Evolutionary conservation across 805 yeast species (phyloP), one percentile per base, ranked within the genome.

Genomic region (Candida easanensis): DNA sequence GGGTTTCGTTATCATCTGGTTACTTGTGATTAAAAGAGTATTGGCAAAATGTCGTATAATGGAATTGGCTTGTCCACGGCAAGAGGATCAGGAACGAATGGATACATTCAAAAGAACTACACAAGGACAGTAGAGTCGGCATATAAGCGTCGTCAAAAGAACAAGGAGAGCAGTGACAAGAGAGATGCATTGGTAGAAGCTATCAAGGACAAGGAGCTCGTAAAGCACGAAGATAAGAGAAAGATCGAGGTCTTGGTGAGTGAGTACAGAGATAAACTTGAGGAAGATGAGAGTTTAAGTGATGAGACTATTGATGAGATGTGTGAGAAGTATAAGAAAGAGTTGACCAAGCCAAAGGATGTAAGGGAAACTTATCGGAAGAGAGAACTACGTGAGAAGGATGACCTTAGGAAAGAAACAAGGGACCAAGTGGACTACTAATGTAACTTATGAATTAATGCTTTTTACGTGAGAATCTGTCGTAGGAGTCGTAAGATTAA

Each of bases 51-150:
- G 82, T 74, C 81, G 13, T 76, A 75, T 53, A 77, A 76, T 53
- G 81, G 82, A 5, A 72, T 79, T 33, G 84, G 84, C 0, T 62
- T 79, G 18, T 69, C 68, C 33, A 72, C 77, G 0, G 76, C 82
- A 0, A 64, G 82, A 50, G 86, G 87, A 0, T 68, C 84, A 0
- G 80, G 82, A 0, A 80, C 87, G 0, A 79, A 82, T 19, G 87
- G 87, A 0, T 69, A 70, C 51, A 71, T 80, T 3, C 82, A 79
- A 51, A 66, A 69, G 48, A 79, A 69, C 42, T 44, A 49, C 19
- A 49, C 55, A 60, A 57, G 65, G 3, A 63, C 64, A 2, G 27
- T 37, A 4, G 49, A 48, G n/a, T 70, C 73, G 8, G 69, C 65
- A 20, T 73, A 58, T 51, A 53, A 64, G 30, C 58, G 62, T 35